Evolutionary conservation across 2,329 filamentous ascomycete genomes (phyloP), one percentile per base, ranked within the genome.

Genomic region (Catunica adiposa): DNA sequence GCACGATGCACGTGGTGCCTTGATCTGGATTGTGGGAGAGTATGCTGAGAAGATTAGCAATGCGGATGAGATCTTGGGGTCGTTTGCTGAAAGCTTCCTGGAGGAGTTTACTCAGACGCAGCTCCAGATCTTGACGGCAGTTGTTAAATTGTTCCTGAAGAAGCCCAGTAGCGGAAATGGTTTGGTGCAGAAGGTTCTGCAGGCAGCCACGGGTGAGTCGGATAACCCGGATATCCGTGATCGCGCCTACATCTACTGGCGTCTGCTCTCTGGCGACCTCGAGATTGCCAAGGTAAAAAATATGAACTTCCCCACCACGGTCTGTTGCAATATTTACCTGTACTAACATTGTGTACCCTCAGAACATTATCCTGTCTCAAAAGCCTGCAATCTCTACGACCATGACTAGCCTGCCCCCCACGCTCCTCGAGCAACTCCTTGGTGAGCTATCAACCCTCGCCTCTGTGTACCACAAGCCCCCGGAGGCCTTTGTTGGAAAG

Each of bases 21-120:
- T 98, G 58, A 97, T 98, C 64, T 98, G 92, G 92, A 97, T 98
- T 62, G 90, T 98, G 4, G 92, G 92, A 62, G 92, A 98, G 68
- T 98, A 98, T 66, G 92, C 92, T 0, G 92, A 98, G 73, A 98
- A 98, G 75, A 98, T 98, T 65, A 94, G 80, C 71, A 97, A 98
- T 63, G 92, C 92, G n/a, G 89, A 89, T 61, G 88, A 97, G 62
- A 97, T 98, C 60, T 70, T 98, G 58, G 77, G 82, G 54, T 83
- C 85, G 17, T 98, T 98, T 65, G 90, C 96, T 11, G 92, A 97
- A 56, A 84, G 82, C 0, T 97, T 98, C 67, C 85, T 86, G 67
- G 92, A 97, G 66, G 92, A 98, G 68, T 97, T 96, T 66, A 92
- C 89, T 54, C 90, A 94, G 83, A 95, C 89, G n/a, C 92, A 98